Base-by-base conservation (phyloP, 768 basidiomycete species). In the Kwoniella sp. region DNA sequence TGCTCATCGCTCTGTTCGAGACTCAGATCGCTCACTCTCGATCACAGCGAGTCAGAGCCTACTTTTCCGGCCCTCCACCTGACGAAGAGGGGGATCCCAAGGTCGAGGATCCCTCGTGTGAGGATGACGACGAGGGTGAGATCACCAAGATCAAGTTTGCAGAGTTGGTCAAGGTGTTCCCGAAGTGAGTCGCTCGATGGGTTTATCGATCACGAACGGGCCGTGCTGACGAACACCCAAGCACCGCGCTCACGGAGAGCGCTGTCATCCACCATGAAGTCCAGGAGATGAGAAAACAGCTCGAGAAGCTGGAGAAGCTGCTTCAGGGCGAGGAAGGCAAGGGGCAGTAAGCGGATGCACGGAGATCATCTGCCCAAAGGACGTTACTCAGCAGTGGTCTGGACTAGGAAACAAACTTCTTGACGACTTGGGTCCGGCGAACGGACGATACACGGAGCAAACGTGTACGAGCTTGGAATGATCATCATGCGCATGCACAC, bases 1-100 rank as follows among this genome's bases (percentile, higher is more conserved):
- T 79, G 3, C 44, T 79, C 14, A 86, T 95, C 57, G 86, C 89
- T 0, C 63, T 91, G 28, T 86, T 78, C 63, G 92, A 95, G 75
- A 80, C 87, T 0, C 77, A 78, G 9, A 61, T 69, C 29, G 40
- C 60, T 5, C 60, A 67, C 40, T 46, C 66, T 6, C 48, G 60
- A 9, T 59, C 54, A 22, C 42, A 58, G 40, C 31, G 59, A 19
- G 36, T 69, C 20, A 43, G 57, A 27, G 55, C 47, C 0, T 62
- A 63, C 41, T 67, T 69, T 43, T 32, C 60, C 17, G 65, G 63
- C 20, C 56, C 63, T 6, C 44, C 59, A 3, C 62, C 63, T 11
- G 72, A 70, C 5, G 70, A 71, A 32, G 70, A 73, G 17, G 70
- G 56, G 1, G 67, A 72, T 56, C 62, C 69, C 9, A 67, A 67